phyloP scores from a whole-genome alignment of 768 basidiomycete genomes.

The Lanmaoa pseudosensibilis region DNA sequence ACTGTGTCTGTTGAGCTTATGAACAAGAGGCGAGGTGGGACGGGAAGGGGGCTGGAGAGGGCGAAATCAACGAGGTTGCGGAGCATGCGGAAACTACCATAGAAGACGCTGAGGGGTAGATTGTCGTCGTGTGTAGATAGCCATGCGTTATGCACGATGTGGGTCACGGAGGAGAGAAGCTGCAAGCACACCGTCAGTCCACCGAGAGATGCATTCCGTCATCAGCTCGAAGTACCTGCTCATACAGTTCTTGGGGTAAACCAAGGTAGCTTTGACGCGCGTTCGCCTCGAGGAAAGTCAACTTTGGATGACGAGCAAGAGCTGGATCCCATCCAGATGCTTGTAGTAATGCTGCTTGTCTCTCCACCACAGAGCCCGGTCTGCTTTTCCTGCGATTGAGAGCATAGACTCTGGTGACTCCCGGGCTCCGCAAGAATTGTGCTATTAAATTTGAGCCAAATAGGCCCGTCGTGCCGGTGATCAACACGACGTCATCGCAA shows the following conservation, averaged over 20 bases:
- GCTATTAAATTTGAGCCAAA: constrained; percentile 34
- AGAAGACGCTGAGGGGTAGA: constrained; percentile 10
- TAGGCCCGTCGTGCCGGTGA: constrained; percentile 38
- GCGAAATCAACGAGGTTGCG: constrained; percentile 40
- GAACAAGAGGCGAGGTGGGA: constrained; percentile 34
- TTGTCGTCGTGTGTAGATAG: constrained; percentile 2
- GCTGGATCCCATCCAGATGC: constrained; percentile 33
- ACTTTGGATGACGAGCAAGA: constrained; percentile 30
- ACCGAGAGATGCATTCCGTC: neutral
- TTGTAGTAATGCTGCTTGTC: constrained; percentile 29
- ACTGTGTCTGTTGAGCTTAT: constrained; percentile 29
- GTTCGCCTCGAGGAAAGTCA: constrained; percentile 35
- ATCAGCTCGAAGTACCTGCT: constrained; percentile 21
- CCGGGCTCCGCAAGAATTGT: constrained; percentile 16
- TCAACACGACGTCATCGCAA: constrained; percentile 22
- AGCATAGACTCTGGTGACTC: constrained; percentile 28
- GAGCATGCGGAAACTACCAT: constrained; percentile 11
- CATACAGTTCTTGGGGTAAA: constrained; percentile 25
- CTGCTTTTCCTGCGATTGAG: constrained; percentile 26
- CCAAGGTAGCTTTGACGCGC: constrained; percentile 25
- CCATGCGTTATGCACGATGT: constrained; percentile 39
- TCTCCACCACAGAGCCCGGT: constrained; percentile 18
- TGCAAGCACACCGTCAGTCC: constrained; percentile 4
- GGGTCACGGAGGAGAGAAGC: constrained; percentile 32
- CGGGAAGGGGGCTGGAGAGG: constrained; percentile 28